phyloP scores from a whole-genome alignment of 306 rosid species.

The Ochetophila trinervis region DNA sequence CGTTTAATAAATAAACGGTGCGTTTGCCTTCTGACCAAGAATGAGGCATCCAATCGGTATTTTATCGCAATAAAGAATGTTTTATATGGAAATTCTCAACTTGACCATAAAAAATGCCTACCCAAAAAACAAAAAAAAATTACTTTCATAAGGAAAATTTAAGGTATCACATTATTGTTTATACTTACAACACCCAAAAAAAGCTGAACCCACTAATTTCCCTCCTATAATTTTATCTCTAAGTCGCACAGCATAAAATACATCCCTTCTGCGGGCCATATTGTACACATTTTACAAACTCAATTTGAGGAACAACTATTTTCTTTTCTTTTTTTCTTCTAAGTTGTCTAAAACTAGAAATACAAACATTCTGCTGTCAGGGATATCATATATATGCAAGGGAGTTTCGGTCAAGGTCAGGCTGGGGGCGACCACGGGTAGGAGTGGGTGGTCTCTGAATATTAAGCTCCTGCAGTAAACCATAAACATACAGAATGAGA shows the following conservation, averaged over 20 bases:
- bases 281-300: slow-evolving; percentile 36
- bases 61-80: no score
- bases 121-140: slow-evolving; percentile 2
- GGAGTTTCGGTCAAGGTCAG: slow-evolving; percentile 91
- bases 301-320: slow-evolving; percentile 26
- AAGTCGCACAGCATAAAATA: slow-evolving; percentile 30
- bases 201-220: slow-evolving; percentile 20
- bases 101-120: slow-evolving; percentile 5
- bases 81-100: no score
- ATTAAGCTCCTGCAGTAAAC: slow-evolving; percentile 70
- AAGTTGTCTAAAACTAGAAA: slow-evolving; percentile 7
- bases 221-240: slow-evolving; percentile 37
- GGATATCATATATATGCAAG: slow-evolving; percentile 87
- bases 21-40: no score
- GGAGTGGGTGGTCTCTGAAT: slow-evolving; percentile 99
- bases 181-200: slow-evolving; percentile 33
- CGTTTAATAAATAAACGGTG: no score
- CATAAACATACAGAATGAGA: neutral
- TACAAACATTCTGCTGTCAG: slow-evolving; percentile 17
- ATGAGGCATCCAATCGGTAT: no score
- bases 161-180: slow-evolving; percentile 12
- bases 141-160: neutral
- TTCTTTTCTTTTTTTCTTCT: slow-evolving; percentile 22
- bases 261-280: slow-evolving; percentile 38
- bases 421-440: slow-evolving; percentile 97